Evolutionary conservation across 352 stramenopile genomes (phyloP), one percentile per base, ranked within the genome.

Genomic region (Globisporangium ultimum): DNA sequence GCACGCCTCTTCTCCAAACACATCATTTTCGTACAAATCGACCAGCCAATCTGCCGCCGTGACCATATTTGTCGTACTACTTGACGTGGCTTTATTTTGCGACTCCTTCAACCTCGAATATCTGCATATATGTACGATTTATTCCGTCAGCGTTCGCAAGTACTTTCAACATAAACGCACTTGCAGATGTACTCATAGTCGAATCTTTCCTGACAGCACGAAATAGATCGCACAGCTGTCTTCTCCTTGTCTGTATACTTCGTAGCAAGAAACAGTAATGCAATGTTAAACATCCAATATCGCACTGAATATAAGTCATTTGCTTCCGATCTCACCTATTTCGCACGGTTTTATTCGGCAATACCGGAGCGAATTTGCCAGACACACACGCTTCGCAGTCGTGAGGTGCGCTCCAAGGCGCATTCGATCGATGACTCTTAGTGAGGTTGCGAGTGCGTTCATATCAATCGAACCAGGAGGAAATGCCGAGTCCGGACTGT

Each of bases 1-100:
- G 22, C 80, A 59, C 9, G 46, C 56, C 60, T 86, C 76, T 64
- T 76, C 73, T 0, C 72, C 76, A 52, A 86, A 86, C 0, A 74
- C 58, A 17, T 86, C 73, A 13, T 62, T 66, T 46, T 78, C 71
- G 22, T 21, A 43, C 13, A 83, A 32, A 55, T 79, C 43, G 10
- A 75, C 32, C 43, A 80, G 48, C 24, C 64, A 53, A 18, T 69
- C 55, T 1, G 45, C 36, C 7, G 48, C 11, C 13, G 15, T 12
- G 28, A 10, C 21, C 22, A 32, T 11, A 24, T 34, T 34, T 17
- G 40, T 47, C 28, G 28, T 6, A 36, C 8, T 36, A 10, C 11
- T 41, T 20, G 28, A 22, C n/a, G 42, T 21, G 10, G 36, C 10
- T 54, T 53, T 53, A 40, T 46, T 52, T 4, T 52, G 52, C 17